Conservation (phyloP, 495 filamentous ascomycete species). For the Penicillium cataractarum region DNA sequence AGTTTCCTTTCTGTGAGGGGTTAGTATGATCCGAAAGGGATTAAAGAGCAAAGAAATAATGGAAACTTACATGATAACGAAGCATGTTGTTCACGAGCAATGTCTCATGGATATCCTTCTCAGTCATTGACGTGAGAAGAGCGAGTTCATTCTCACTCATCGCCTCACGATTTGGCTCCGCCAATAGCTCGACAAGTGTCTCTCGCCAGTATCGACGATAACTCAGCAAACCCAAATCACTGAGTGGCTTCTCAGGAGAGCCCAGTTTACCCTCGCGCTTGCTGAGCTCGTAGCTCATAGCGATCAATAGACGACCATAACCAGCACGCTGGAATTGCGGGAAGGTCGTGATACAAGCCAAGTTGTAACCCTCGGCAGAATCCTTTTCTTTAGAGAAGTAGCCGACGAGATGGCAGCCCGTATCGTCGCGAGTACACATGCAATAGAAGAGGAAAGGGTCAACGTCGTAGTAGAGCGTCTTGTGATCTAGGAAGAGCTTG, state of each 20-base stretch:
- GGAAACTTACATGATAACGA: slow-evolving; percentile 68
- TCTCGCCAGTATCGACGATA: slow-evolving; percentile 98
- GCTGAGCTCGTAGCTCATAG: slow-evolving; percentile 96
- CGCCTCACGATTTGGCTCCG: slow-evolving; percentile 61
- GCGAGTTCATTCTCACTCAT: slow-evolving; percentile 83
- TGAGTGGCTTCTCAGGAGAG: slow-evolving; percentile 94
- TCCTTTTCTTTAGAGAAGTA: slow-evolving; percentile 99
- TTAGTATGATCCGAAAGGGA: background rate
- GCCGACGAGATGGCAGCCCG: slow-evolving; percentile 89
- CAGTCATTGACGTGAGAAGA: slow-evolving; percentile 84
- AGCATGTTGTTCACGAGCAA: slow-evolving; percentile 93
- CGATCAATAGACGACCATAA: slow-evolving; percentile 89
- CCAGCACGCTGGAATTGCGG: slow-evolving; percentile 95
- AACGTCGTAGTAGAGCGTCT: slow-evolving; percentile 99
- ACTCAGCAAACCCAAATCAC: slow-evolving; percentile 85
- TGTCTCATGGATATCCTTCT: slow-evolving; percentile 91
- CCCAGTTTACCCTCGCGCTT: slow-evolving; percentile 94
- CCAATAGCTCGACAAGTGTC: slow-evolving; percentile 81
- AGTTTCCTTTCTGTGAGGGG: slow-evolving; percentile 73
- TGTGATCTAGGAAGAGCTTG: slow-evolving; percentile 98
- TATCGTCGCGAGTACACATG: slow-evolving; percentile 86
- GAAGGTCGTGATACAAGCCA: slow-evolving; percentile 95
- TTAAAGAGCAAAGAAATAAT: background rate
- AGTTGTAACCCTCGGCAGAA: slow-evolving; percentile 92
- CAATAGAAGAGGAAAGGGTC: slow-evolving; percentile 99